Percentiles rank a stretch among this genome's conserved stretches.
Evolutionary conservation across 2,329 filamentous ascomycete species (phyloP).

Genomic region (Pseudogymnoascus sp.): DNA sequence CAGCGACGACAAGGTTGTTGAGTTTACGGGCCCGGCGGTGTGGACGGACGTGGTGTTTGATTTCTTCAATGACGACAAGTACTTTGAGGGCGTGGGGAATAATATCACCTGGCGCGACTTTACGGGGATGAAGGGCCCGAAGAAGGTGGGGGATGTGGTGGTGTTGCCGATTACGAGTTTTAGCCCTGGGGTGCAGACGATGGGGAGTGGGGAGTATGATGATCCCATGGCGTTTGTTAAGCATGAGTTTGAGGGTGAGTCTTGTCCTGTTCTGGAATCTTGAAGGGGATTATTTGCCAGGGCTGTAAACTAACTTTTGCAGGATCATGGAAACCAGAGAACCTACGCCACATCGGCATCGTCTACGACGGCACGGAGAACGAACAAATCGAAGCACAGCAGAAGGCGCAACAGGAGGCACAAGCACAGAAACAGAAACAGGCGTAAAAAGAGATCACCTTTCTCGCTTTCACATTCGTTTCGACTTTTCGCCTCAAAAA

Average conservation of each 20-base stretch:
- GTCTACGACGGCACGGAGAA: slow-evolving; percentile 24
- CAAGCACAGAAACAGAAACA: neutral
- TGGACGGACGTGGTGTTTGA: slow-evolving; percentile 92
- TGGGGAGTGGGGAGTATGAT: slow-evolving; percentile 80
- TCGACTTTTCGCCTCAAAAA: neutral
- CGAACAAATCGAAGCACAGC: neutral
- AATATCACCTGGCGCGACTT: slow-evolving; percentile 84
- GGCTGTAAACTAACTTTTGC: slow-evolving; percentile 5
- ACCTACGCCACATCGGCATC: slow-evolving; percentile 57
- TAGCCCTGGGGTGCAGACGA: slow-evolving; percentile 87
- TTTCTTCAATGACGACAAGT: slow-evolving; percentile 87
- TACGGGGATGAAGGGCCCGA: slow-evolving; percentile 73
- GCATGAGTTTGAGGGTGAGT: slow-evolving; percentile 87
- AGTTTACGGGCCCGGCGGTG: slow-evolving; percentile 86
- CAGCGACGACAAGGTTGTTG: slow-evolving; percentile 66
- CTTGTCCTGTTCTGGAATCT: neutral
- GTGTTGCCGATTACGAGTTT: slow-evolving; percentile 95
- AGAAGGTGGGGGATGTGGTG: slow-evolving; percentile 87
- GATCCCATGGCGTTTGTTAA: slow-evolving; percentile 97
- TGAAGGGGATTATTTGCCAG: neutral
- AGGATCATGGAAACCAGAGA: slow-evolving; percentile 73
- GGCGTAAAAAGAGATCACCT: neutral
- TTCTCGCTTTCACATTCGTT: neutral
- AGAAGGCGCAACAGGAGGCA: neutral
- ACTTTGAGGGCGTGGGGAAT: slow-evolving; percentile 68